Base-by-base conservation (phyloP, 345 rosid species). In the Hirschfeldia incana region DNA sequence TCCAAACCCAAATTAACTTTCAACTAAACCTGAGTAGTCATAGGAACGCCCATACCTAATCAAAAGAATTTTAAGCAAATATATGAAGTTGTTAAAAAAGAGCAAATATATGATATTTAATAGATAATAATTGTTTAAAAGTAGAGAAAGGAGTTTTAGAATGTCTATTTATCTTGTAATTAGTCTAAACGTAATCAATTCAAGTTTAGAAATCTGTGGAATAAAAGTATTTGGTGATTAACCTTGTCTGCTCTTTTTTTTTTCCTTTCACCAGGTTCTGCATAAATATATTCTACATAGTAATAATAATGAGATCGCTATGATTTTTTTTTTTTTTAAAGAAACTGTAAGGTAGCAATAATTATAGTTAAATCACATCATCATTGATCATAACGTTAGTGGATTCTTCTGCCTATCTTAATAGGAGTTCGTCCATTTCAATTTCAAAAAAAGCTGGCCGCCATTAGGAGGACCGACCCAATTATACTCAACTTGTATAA, bases 391-490 rank as follows among this genome's bases (percentile, higher is more conserved):
- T n/a, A 80, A 69, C 36, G 36, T 63, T 74, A 80, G 83, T 80
- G 83, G 83, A 74, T 53, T 74, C 37, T 63, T 69, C 39, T 63
- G 71, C 60, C 10, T 51, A 78, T 73, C 44, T 44, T 73, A 78
- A 59, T 69, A 16, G 61, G 78, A 79, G 61, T 44, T 73, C 33
- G 49, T 62, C 70, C 62, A 74, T 63, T 79, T 74, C 75, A 79
- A 74, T 74, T 74, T 79, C 66, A 60, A 58, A 60, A 67, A 46
- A 65, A 69, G 83, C 66, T 80, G 83, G 78, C 83, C 83, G 78
- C 79, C 83, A 80, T 80, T 63, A 80, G 51, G 60, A 39, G 58
- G 69, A 30, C 82, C 70, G 61, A 74, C 75, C 74, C 49, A 15
- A 26, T 67, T 65, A 69, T 51, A 65, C 66, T 63, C 70, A 72